Evolutionary conservation across 768 basidiomycete genomes (phyloP).

Genomic region (Boletus barrowsii): DNA sequence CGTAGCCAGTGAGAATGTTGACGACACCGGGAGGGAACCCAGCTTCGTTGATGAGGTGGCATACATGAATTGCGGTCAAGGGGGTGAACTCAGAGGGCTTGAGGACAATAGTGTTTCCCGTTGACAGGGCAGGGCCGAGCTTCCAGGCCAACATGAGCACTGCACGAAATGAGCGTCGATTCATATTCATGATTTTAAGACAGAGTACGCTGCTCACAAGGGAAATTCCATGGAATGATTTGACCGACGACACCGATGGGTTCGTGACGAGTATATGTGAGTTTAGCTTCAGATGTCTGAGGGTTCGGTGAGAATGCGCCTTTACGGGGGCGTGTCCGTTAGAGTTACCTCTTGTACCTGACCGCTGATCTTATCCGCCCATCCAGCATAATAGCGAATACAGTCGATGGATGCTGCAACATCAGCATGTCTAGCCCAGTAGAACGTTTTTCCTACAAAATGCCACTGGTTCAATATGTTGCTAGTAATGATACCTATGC

Average conservation of each 20-base stretch:
- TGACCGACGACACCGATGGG: constrained; percentile 34
- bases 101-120: constrained; percentile 73
- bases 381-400: constrained; percentile 84
- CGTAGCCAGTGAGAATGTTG: constrained; percentile 77
- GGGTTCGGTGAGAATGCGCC: not conserved
- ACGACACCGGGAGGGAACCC: constrained; percentile 78
- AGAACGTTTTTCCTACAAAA: constrained; percentile 52
- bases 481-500: not conserved
- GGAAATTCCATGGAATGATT: constrained; percentile 72
- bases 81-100: constrained; percentile 84
- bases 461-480: too few species aligned
- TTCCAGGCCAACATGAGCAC: constrained; percentile 72
- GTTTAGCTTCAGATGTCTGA: constrained; percentile 22
- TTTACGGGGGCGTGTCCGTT: too few species aligned
- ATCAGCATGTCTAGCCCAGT: constrained; percentile 47
- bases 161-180: not conserved
- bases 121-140: constrained; percentile 71
- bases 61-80: constrained; percentile 53
- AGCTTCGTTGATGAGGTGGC: constrained; percentile 57
- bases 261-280: constrained; percentile 17
- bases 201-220: constrained; percentile 30
- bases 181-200: not conserved
- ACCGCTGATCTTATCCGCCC: constrained; percentile 83
- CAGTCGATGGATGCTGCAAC: constrained; percentile 32
- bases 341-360: constrained; percentile 58